Percentiles rank a stretch among this genome's conserved stretches.
These are phyloP conservation scores for Albizia julibrissin DNA, from an alignment of 306 rosid genomes.

Conservation along the genomic window DNA sequence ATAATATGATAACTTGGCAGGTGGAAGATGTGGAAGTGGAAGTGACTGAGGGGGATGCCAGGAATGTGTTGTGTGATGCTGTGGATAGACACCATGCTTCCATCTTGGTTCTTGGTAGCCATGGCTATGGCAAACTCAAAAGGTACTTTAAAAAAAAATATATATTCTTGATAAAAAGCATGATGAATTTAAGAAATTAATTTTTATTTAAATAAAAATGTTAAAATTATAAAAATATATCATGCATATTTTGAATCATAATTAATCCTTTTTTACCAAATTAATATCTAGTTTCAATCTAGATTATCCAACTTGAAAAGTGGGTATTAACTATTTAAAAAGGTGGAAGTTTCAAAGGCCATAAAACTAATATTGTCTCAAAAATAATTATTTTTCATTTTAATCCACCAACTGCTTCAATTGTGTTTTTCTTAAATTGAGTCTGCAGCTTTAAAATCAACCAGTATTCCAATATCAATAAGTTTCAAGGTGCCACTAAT, in stretches of 20 bases:
- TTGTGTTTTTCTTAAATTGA: not conserved
- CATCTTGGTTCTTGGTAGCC: constrained; percentile 62
- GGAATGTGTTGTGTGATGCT: constrained; percentile 39
- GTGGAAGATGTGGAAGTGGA: constrained; percentile 40
- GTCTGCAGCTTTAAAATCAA: not conserved
- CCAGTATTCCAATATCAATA: too few species aligned
- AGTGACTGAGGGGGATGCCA: constrained; percentile 58
- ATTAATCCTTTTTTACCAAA: too few species aligned
- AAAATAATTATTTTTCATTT: not conserved
- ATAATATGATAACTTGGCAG: constrained; percentile 13
- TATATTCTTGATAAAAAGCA: not conserved
- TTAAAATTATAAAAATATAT: too few species aligned
- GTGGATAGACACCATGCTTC: constrained; percentile 52
- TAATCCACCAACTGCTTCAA: not conserved
- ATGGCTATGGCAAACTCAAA: constrained; percentile 66
- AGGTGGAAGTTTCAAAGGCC: not conserved
- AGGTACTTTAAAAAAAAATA: constrained; percentile 41
- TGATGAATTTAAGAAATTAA: not conserved
- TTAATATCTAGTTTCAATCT: too few species aligned
- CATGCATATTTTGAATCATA: not conserved
- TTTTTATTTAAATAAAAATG: too few species aligned
- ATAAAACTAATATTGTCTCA: not conserved
- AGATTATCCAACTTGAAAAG: not conserved
- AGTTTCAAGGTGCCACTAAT: too few species aligned
- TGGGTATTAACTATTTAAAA: not conserved